These are phyloP conservation scores for Kuraishia ogatae DNA, from an alignment of 805 yeast genomes.

Conservation along the genomic window DNA sequence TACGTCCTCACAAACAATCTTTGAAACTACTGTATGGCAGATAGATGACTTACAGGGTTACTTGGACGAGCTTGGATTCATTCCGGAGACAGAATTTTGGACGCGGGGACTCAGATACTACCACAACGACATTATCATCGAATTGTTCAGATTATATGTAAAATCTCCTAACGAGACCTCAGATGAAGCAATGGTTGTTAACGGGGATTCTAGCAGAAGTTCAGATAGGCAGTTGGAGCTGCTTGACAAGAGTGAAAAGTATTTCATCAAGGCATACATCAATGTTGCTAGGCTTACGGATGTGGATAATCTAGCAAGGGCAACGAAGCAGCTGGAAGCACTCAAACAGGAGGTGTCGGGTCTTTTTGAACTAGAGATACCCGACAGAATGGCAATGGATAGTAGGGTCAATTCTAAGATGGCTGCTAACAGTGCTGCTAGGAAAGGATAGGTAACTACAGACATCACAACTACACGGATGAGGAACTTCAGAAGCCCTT, in stretches of 20 bases:
- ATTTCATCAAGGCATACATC: conserved; percentile 56
- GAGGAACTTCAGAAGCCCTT: no score
- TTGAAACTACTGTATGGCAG: conserved; percentile 48
- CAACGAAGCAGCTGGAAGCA: conserved; percentile 50
- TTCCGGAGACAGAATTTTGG: conserved; percentile 53
- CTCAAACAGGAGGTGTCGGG: conserved; percentile 63
- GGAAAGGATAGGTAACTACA: not conserved
- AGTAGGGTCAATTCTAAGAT: conserved; percentile 41
- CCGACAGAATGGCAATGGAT: conserved; percentile 78
- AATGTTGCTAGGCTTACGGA: conserved; percentile 69
- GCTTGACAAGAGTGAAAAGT: conserved; percentile 46
- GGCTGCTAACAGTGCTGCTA: not conserved
- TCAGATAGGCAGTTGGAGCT: conserved; percentile 13
- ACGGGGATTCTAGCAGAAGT: conserved; percentile 14
- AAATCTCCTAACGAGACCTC: conserved; percentile 9
- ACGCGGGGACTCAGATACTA: conserved; percentile 52
- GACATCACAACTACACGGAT: not conserved
- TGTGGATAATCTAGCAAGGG: conserved; percentile 58
- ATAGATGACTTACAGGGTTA: conserved; percentile 36
- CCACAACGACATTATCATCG: conserved; percentile 52
- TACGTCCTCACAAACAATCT: conserved; percentile 57
- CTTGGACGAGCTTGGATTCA: conserved; percentile 64
- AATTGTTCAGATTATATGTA: conserved; percentile 39
- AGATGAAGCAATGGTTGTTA: conserved; percentile 9
- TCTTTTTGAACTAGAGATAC: conserved; percentile 58